Conservation (phyloP, 2,329 filamentous ascomycete genomes). For the Beauveria sp. region DNA sequence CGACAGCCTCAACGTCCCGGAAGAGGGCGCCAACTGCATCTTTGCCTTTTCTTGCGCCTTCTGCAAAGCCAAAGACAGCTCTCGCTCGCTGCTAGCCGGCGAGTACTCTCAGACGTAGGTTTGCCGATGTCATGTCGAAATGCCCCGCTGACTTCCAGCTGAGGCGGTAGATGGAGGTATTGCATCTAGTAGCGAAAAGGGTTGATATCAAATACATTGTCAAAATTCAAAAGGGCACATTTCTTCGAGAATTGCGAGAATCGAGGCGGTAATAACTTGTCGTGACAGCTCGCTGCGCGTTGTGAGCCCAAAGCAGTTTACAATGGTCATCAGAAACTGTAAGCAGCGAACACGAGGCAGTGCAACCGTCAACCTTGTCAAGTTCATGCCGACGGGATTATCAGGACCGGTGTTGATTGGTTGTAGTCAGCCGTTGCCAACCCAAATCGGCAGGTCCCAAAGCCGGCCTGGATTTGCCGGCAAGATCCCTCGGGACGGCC, state of each 20-base stretch:
- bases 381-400: neutral
- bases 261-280: neutral
- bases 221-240: neutral
- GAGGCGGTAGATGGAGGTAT: neutral
- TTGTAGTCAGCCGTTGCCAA: neutral
- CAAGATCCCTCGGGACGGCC: neutral
- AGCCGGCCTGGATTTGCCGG: neutral
- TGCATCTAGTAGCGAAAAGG: neutral
- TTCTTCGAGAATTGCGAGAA: neutral
- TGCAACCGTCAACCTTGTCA: neutral
- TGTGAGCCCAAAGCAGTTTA: neutral
- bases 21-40: neutral
- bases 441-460: constrained; percentile 1
- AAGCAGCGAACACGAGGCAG: neutral
- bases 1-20: neutral
- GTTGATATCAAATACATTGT: neutral
- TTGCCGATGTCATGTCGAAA: neutral
- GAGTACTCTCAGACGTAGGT: neutral
- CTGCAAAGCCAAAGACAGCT: constrained; percentile 1
- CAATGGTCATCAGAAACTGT: neutral
- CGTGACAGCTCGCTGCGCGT: neutral
- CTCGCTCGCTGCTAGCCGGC: neutral
- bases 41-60: neutral
- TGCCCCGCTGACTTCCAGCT: neutral
- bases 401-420: neutral